Conservation (phyloP, 257 asterid genomes). For the Capsicum chinense region DNA sequence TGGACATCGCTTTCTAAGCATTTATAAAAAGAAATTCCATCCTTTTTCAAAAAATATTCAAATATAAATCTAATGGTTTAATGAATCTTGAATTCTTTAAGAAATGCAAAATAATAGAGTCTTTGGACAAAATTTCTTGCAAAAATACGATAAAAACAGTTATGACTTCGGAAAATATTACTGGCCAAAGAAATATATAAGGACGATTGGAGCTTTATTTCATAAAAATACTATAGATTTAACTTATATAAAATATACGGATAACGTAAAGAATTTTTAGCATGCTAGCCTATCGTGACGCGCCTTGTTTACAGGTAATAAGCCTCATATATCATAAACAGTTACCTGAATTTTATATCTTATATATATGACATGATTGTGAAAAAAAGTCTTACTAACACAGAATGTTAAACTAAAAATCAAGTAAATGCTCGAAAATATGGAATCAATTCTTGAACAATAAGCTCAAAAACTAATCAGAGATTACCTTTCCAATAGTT, state of each 20-base stretch:
- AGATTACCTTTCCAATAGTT: constrained; percentile 48
- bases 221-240: background rate
- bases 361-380: background rate
- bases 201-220: background rate
- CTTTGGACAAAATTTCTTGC: background rate
- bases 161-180: background rate
- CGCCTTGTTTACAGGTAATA: background rate
- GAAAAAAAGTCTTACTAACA: background rate
- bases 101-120: background rate
- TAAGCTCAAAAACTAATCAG: background rate
- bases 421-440: background rate
- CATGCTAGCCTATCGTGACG: background rate
- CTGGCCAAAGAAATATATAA: background rate
- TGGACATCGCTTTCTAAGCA: constrained; percentile 23
- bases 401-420: background rate
- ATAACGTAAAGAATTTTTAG: background rate
- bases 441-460: background rate
- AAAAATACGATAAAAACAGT: background rate
- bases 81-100: background rate
- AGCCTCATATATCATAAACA: background rate
- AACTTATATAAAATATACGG: background rate
- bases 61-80: background rate
- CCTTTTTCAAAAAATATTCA: background rate
- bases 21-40: background rate
- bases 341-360: background rate